Conservation (phyloP, 2,329 filamentous ascomycete species). For the Exophiala sp. region DNA sequence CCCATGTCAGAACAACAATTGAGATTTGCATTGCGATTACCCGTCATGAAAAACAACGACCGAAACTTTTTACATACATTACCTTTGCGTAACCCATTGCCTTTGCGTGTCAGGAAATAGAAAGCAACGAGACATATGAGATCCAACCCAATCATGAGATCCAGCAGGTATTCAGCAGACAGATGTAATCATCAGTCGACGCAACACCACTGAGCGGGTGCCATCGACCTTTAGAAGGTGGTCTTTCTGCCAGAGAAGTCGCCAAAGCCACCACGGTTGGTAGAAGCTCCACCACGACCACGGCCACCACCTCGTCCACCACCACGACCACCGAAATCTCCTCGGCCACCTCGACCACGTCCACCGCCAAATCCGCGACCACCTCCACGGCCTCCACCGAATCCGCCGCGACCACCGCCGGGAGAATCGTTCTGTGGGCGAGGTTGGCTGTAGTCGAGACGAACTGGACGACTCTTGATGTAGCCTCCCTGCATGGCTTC, state of each 20-base stretch:
- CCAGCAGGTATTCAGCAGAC: conserved; percentile 1
- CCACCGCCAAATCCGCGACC: conserved; percentile 52
- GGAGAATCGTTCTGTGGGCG: conserved; percentile 55
- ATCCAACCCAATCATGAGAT: background rate
- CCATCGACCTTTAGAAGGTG: conserved; percentile 52
- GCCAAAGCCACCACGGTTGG: conserved; percentile 51
- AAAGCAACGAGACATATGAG: background rate
- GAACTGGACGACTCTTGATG: conserved; percentile 68
- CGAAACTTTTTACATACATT: conserved; percentile 13
- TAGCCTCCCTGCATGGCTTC: conserved; percentile 67
- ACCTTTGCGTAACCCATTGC: background rate
- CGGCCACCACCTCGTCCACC: conserved; percentile 48
- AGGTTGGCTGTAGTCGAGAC: conserved; percentile 76
- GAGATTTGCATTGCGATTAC: too few species aligned
- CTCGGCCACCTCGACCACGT: conserved; percentile 42
- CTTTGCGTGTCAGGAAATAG: background rate
- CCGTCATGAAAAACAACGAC: background rate
- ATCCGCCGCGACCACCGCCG: conserved; percentile 34
- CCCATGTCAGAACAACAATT: too few species aligned
- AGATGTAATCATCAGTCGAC: background rate
- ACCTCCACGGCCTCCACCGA: conserved; percentile 45
- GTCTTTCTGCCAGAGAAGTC: conserved; percentile 78
- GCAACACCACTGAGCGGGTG: conserved; percentile 5
- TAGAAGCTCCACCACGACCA: conserved; percentile 44
- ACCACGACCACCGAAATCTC: conserved; percentile 46